Conservation (phyloP, 2,329 filamentous ascomycete genomes). For the Neocucurbitaria cava region DNA sequence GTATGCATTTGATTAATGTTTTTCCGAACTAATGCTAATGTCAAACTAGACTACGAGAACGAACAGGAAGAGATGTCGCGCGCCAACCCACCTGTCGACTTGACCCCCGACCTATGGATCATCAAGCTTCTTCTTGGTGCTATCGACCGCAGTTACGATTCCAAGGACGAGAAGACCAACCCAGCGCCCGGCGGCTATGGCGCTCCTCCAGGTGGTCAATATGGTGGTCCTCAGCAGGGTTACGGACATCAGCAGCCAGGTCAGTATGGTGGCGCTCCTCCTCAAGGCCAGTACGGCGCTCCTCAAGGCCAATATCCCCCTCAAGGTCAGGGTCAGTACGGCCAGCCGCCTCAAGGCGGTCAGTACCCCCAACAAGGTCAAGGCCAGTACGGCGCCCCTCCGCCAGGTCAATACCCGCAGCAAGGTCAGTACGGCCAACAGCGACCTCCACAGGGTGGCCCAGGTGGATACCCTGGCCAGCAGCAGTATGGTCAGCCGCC, state of each 20-base stretch:
- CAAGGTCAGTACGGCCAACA: conserved; percentile 27
- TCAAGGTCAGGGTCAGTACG: conserved; percentile 23
- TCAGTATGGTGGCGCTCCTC: conserved; percentile 17
- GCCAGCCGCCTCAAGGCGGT: conserved; percentile 23
- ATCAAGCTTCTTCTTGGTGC: conserved; percentile 72
- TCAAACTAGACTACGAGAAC: conserved; percentile 65
- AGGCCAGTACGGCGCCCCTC: conserved; percentile 31
- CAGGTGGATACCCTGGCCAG: conserved; percentile 31
- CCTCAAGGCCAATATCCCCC: conserved; percentile 6
- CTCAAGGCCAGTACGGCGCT: conserved; percentile 12
- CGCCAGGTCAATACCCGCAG: conserved; percentile 24
- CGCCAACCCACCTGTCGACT: conserved; percentile 66
- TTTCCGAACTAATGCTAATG: conserved; percentile 8
- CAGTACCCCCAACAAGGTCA: conserved; percentile 11
- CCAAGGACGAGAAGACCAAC: conserved; percentile 67
- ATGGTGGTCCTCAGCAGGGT: conserved; percentile 29
- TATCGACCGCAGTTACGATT: conserved; percentile 70
- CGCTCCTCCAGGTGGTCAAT: conserved; percentile 39
- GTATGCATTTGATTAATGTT: conserved; percentile 52
- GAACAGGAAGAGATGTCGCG: conserved; percentile 71
- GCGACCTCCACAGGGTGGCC: conserved; percentile 27
- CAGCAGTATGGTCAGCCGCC: conserved; percentile 30
- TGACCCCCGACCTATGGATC: conserved; percentile 71
- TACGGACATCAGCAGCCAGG: conserved; percentile 32
- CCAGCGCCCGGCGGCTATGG: conserved; percentile 43